Conservation (phyloP, 2,329 filamentous ascomycete species). For the Leptographium radiaticola region DNA sequence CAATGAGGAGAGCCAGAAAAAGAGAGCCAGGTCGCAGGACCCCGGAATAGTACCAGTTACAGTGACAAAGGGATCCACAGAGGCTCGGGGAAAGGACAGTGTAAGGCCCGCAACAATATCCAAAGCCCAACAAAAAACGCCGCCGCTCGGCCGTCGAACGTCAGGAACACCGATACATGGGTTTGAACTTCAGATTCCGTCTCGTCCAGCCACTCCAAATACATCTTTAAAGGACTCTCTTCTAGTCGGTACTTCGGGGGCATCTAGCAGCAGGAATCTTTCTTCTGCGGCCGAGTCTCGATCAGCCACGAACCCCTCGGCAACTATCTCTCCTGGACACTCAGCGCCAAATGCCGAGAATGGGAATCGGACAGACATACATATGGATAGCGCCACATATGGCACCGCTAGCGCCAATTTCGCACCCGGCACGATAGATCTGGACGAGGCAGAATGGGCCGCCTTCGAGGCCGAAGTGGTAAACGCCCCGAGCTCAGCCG, state of each 20-base stretch:
- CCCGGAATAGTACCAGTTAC: not conserved
- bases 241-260: not conserved
- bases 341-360: no score
- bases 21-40: not conserved
- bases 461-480: slow-evolving; percentile 65
- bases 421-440: not conserved
- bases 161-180: slow-evolving; percentile 41
- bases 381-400: not conserved
- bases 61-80: not conserved
- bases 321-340: no score
- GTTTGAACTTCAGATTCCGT: slow-evolving; percentile 50
- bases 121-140: slow-evolving; percentile 17
- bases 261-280: not conserved
- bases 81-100: not conserved
- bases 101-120: slow-evolving; percentile 8
- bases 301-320: no score
- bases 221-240: not conserved
- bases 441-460: slow-evolving; percentile 74
- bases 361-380: not conserved
- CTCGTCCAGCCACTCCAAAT: slow-evolving; percentile 46
- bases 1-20: not conserved
- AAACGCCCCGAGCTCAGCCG: slow-evolving; percentile 36
- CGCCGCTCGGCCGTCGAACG: slow-evolving; percentile 29
- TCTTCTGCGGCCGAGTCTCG: no score
- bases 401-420: not conserved